Evolutionary conservation across 139 green algal species (phyloP).

Genomic region (Choricystis sp.): DNA sequence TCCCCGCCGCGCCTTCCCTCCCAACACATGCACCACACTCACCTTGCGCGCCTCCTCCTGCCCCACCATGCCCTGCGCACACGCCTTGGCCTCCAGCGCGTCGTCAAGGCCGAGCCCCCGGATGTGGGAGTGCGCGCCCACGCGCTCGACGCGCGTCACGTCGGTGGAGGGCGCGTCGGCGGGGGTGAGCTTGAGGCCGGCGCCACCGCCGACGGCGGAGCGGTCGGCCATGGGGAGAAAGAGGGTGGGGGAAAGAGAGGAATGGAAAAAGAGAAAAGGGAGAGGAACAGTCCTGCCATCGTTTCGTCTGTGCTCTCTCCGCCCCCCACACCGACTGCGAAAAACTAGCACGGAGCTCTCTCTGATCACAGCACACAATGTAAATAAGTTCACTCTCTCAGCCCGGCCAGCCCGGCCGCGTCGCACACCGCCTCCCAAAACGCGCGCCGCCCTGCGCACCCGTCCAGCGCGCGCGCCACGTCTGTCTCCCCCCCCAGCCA

Average conservation of each 20-base stretch:
- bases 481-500: neutral
- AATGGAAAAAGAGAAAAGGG: too few species aligned
- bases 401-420: conserved; percentile 2
- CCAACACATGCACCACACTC: neutral
- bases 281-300: too few species aligned
- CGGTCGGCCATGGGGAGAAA: too few species aligned
- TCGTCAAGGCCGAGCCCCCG: conserved; percentile 92
- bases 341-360: too few species aligned
- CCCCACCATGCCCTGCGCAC: conserved; percentile 95
- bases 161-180: conserved; percentile 20
- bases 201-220: too few species aligned
- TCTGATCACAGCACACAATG: too few species aligned
- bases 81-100: conserved; percentile 67
- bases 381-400: too few species aligned
- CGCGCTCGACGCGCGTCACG: conserved; percentile 89
- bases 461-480: neutral
- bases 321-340: too few species aligned
- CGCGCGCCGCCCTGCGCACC: neutral
- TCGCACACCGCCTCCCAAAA: conserved; percentile 16
- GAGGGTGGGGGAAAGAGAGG: too few species aligned
- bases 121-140: conserved; percentile 95
- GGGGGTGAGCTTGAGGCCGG: neutral
- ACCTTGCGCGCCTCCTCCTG: conserved; percentile 78
- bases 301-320: too few species aligned
- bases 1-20: neutral